Percentiles rank a stretch among this genome's conserved stretches.
Conservation (phyloP, 257 asterid genomes). For the Primulina eburnea region DNA sequence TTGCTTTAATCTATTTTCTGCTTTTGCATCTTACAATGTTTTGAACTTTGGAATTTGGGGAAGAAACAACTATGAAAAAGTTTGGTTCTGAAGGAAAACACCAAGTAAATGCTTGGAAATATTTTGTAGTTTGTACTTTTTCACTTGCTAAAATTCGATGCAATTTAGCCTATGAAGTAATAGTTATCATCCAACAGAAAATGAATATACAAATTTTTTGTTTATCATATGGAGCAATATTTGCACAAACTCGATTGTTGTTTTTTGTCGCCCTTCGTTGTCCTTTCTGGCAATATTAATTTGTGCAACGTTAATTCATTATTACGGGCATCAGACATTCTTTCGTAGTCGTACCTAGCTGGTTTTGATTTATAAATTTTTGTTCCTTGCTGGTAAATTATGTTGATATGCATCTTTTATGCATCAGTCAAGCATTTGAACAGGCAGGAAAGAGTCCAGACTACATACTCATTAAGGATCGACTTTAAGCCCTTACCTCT, state of each 20-base stretch:
- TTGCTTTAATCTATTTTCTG: not conserved
- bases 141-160: no score
- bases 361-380: not conserved
- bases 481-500: no score
- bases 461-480: conserved; percentile 27
- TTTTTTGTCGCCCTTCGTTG: no score
- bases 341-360: not conserved
- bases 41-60: no score
- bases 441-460: conserved; percentile 81
- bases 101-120: no score
- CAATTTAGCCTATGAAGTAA: not conserved
- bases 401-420: conserved; percentile 23
- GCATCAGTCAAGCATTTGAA: conserved; percentile 76
- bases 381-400: conserved; percentile 7
- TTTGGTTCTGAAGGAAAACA: not conserved
- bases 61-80: not conserved
- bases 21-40: no score
- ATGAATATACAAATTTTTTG: no score
- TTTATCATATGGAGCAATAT: not conserved
- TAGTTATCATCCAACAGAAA: not conserved
- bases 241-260: not conserved
- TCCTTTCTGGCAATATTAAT: not conserved
- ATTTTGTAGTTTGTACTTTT: no score
- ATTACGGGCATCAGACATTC: not conserved
- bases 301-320: not conserved